Percentiles rank a stretch among this genome's conserved stretches.
phyloP scores from a whole-genome alignment of 495 filamentous ascomycete species.

The Corynascus novoguineensis region DNA sequence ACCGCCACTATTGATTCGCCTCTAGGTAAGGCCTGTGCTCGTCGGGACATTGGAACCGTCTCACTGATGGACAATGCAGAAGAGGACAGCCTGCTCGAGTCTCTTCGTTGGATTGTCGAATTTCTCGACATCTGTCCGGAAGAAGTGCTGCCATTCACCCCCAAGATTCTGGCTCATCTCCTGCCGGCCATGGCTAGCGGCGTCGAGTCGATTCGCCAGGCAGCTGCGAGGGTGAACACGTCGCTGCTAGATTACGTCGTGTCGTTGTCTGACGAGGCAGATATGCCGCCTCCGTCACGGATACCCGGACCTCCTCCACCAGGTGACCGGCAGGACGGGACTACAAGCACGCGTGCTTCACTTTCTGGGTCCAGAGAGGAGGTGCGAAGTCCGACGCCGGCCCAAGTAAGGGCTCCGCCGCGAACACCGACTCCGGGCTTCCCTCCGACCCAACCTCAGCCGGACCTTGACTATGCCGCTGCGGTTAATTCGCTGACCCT shows the following conservation, averaged over 20 bases:
- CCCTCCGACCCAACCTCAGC: slow-evolving; percentile 43
- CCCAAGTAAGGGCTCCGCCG: slow-evolving; percentile 37
- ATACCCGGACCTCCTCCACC: slow-evolving; percentile 44
- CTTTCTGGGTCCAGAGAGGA: slow-evolving; percentile 53
- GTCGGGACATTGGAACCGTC: neutral
- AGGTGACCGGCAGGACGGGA: slow-evolving; percentile 53
- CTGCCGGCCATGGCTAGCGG: slow-evolving; percentile 92
- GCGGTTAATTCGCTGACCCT: slow-evolving; percentile 93
- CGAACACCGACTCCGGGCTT: slow-evolving; percentile 44
- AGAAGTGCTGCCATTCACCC: slow-evolving; percentile 93
- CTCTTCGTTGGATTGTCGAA: slow-evolving; percentile 89
- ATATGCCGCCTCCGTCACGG: slow-evolving; percentile 39
- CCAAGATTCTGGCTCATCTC: slow-evolving; percentile 82
- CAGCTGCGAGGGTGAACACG: slow-evolving; percentile 81
- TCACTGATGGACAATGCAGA: slow-evolving; percentile 44
- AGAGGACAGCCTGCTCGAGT: slow-evolving; percentile 84
- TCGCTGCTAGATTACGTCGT: slow-evolving; percentile 89
- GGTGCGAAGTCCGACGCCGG: slow-evolving; percentile 50
- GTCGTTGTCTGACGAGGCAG: slow-evolving; percentile 73
- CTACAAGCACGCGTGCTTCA: slow-evolving; percentile 46
- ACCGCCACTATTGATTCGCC: slow-evolving; percentile 84
- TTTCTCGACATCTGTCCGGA: slow-evolving; percentile 98
- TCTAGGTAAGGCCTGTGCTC: slow-evolving; percentile 50
- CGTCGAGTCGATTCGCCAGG: slow-evolving; percentile 79
- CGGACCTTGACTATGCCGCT: slow-evolving; percentile 91